Evolutionary conservation across 345 rosid species (phyloP), one percentile per base, ranked within the genome.

Genomic region (Camelina laxa): DNA sequence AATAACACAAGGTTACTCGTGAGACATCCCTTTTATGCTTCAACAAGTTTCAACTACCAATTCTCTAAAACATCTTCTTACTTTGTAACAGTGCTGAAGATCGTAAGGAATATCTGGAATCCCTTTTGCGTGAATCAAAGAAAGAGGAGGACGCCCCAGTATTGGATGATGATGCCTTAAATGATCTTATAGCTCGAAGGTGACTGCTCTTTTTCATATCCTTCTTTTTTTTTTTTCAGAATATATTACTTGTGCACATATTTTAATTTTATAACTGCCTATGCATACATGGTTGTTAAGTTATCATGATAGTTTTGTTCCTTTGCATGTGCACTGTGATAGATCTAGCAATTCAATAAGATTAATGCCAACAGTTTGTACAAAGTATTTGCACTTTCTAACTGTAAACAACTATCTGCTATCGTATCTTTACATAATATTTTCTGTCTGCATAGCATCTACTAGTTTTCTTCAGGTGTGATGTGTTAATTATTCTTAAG

Each of bases 121-220:
- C 98, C 44, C 91, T 93, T 31, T 78, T 93, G 68, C 85, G 98
- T 22, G 98, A 93, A 80, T 85, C 85, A 67, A 93, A 93, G 87
- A 93, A 93, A 82, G 98, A 93, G 86, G 98, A 93, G 80, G 93
- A 77, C 82, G 80, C 91, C 44, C 98, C 95, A 51, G 98, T 90
- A 14, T 83, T 93, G 70, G 93, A 84, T 61, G 98, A 90, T 80
- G 98, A 93, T 79, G 83, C 83, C 75, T 74, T 93, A 70, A 93
- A 93, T 81, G 88, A 93, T 77, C 16, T 89, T 47, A 81, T 93
- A 82, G 98, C 97, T 30, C 97, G 98, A 86, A 89, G 97, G 98
- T 90, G 74, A 35, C 22, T 47, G 20, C 66, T 64, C 24, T 39
- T 44, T 57, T 21, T 57, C 59, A n/a, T 61, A 36, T 71, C 8